Evolutionary conservation across 352 stramenopile species (phyloP), one percentile per base, ranked within the genome.

Genomic region (Phytophthora hybrid): DNA sequence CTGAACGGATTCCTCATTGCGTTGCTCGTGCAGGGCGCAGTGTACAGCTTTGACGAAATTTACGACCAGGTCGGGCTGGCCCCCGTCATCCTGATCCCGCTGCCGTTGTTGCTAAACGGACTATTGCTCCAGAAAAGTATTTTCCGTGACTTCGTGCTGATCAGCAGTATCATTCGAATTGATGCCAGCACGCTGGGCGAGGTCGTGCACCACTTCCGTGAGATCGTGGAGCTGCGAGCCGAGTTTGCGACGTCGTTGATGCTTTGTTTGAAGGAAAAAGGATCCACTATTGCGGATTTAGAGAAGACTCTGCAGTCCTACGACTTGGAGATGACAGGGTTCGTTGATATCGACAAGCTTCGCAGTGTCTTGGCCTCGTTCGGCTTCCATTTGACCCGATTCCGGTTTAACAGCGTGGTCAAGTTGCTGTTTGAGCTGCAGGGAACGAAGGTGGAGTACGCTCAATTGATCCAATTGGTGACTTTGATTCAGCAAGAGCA

Each of bases 1-100:
- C 53, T 93, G 23, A 93, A 93, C 54, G 86, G 69, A 0, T 82
- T 93, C 62, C 90, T 87, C 66, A 19, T 79, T n/a, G 82, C 82
- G 18, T 73, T 92, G 9, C 64, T 92, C 7, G 72, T 82, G n/a
- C 83, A 91, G 70, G 88, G 84, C n/a, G 71, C 89, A 4, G 59
- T 91, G 11, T 90, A 90, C 71, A 76, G 81, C 52, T 66, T 91
- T 8, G 53, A 78, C 46, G 56, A 73, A 7, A 74, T 81, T 5
- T 73, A 73, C 32, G 51, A 73, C 49, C 18, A 73, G 18, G 61
- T 71, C 18, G 71, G 77, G 10, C 64, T 74, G 3, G 26, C 72
- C 1, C 39, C 81, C 1, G 31, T 80, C 23, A 59, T 84, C 16
- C 5, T 87, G 34, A 75, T 78, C 9, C 71, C 71, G 18, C 66